Conservation (phyloP, 2,329 filamentous ascomycete species). For the Alternaria atra region DNA sequence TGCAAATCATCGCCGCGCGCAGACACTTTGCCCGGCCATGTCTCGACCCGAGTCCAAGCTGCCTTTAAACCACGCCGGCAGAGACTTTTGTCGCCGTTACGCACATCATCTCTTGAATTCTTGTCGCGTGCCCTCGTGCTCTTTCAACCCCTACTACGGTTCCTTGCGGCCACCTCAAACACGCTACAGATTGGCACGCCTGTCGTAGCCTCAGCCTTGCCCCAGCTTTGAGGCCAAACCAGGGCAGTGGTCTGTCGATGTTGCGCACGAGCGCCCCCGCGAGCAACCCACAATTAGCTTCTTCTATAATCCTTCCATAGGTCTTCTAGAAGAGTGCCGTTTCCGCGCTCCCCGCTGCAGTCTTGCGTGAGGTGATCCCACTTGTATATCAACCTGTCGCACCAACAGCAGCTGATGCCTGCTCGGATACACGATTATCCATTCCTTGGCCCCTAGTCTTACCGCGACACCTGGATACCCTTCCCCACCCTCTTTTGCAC, state of each 20-base stretch:
- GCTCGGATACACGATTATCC: conserved; percentile 45
- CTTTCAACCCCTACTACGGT: conserved; percentile 3
- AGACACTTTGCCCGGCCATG: conserved; percentile 15
- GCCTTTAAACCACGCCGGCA: background rate
- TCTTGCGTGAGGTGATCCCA: conserved; percentile 46
- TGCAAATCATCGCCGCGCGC: conserved; percentile 27
- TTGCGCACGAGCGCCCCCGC: conserved; percentile 40
- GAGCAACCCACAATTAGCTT: conserved; percentile 45
- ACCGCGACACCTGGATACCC: conserved; percentile 30
- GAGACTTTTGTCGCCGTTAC: background rate
- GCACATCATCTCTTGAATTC: background rate
- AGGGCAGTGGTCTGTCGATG: conserved; percentile 37
- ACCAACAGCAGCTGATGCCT: conserved; percentile 45
- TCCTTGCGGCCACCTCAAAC: conserved; percentile 36
- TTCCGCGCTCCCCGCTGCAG: conserved; percentile 46
- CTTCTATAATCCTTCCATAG: conserved; percentile 41
- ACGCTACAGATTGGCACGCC: conserved; percentile 38
- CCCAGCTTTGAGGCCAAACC: conserved; percentile 47
- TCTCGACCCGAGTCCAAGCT: conserved; percentile 3
- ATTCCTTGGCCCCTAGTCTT: conserved; percentile 39
- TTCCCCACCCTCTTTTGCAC: conserved; percentile 33
- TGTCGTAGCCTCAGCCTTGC: conserved; percentile 47
- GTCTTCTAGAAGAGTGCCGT: conserved; percentile 49
- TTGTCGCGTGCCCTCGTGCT: conserved; percentile 2
- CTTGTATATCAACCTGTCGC: conserved; percentile 47